Evolutionary conservation across 768 basidiomycete species (phyloP).

Genomic region (Serendipita sp.): DNA sequence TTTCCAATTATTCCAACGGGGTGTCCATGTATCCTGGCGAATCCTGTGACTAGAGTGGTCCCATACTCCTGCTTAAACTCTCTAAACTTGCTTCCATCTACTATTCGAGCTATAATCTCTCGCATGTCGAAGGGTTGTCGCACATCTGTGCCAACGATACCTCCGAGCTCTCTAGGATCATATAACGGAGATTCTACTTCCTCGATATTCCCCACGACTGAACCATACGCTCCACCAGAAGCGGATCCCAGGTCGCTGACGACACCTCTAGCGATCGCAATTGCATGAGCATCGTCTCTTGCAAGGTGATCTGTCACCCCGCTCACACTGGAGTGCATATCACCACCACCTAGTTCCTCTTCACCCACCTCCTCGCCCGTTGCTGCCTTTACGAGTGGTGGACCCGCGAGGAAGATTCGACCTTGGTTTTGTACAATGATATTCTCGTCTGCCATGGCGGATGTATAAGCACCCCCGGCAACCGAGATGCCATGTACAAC

Average conservation of each 20-base stretch:
- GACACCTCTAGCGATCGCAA: constrained; percentile 60
- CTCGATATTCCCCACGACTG: constrained; percentile 43
- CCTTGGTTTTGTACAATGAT: constrained; percentile 85
- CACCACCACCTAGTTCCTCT: constrained; percentile 78
- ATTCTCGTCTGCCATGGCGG: constrained; percentile 93
- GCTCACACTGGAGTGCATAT: constrained; percentile 84
- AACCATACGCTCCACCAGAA: constrained; percentile 33
- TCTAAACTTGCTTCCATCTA: constrained; percentile 80
- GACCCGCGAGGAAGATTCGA: constrained; percentile 85
- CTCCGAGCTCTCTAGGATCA: constrained; percentile 66
- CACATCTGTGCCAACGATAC: constrained; percentile 81
- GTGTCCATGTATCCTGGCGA: constrained; percentile 77
- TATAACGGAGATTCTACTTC: constrained; percentile 60
- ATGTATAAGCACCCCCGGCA: constrained; percentile 86
- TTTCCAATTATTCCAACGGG: constrained; percentile 87
- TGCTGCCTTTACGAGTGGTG: constrained; percentile 87
- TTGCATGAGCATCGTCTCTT: constrained; percentile 69
- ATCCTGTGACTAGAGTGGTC: constrained; percentile 79
- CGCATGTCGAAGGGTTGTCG: constrained; percentile 86
- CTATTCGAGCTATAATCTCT: constrained; percentile 80
- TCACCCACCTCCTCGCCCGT: constrained; percentile 89
- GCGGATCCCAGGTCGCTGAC: constrained; percentile 63
- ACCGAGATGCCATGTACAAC: constrained; percentile 92
- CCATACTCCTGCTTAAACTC: constrained; percentile 98
- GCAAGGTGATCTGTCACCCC: constrained; percentile 86